Conservation (phyloP, 148 eudicot species). For the Rhododendron kiyosumense region DNA sequence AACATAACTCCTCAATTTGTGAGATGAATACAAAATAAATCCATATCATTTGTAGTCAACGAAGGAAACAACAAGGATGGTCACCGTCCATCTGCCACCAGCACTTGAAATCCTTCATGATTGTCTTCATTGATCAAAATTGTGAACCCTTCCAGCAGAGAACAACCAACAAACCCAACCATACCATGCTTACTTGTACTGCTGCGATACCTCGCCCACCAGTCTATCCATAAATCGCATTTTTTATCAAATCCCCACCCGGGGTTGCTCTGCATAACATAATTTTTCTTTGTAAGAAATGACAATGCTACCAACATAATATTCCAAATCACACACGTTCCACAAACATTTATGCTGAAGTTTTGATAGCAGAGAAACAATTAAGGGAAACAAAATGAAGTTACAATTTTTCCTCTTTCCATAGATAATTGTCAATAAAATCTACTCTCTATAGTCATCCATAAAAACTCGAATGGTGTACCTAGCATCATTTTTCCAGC, state of each 20-base stretch:
- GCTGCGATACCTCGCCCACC: conserved; percentile 54
- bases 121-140: background rate
- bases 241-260: conserved; percentile 95
- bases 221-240: conserved; percentile 88
- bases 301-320: background rate
- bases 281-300: background rate
- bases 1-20: background rate
- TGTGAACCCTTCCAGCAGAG: background rate
- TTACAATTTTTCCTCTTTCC: background rate
- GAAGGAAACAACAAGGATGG: background rate
- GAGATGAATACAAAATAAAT: background rate
- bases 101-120: background rate
- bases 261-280: conserved; percentile 80
- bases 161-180: background rate
- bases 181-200: conserved; percentile 44
- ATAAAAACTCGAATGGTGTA: background rate
- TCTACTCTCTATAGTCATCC: background rate
- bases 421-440: background rate
- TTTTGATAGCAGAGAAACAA: background rate
- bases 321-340: background rate
- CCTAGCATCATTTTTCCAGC: background rate
- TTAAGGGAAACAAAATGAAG: background rate
- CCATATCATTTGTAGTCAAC: background rate
- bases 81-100: background rate
- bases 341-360: background rate